Percentiles rank a stretch among this genome's conserved stretches.
phyloP scores from a whole-genome alignment of 768 basidiomycete genomes.

The Suillus decipiens region DNA sequence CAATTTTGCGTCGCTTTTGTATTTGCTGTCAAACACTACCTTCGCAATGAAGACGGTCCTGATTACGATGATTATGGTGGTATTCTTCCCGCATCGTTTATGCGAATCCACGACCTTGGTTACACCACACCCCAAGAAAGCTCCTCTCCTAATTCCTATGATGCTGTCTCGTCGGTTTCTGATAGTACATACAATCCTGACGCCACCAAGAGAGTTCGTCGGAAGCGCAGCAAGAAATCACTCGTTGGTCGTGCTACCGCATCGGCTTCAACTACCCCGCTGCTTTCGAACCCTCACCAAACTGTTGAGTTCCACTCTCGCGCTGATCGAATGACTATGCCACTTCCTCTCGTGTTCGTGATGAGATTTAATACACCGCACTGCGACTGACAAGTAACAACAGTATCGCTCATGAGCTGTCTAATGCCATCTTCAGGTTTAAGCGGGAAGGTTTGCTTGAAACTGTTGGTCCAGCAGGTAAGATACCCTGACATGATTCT shows the following conservation, averaged over 20 bases:
- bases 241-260: slow-evolving; percentile 27
- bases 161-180: slow-evolving; percentile 38
- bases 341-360: slow-evolving; percentile 77
- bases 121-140: slow-evolving; percentile 37
- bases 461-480: slow-evolving; percentile 86
- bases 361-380: slow-evolving; percentile 3
- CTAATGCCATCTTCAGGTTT: slow-evolving; percentile 67
- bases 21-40: slow-evolving; percentile 75
- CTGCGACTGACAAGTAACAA: slow-evolving; percentile 4
- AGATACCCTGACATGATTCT: slow-evolving; percentile 16
- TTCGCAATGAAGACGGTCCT: slow-evolving; percentile 81
- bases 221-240: slow-evolving; percentile 66
- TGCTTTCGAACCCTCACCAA: slow-evolving; percentile 56
- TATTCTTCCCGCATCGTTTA: slow-evolving; percentile 65
- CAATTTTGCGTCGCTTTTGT: slow-evolving; percentile 71
- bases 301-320: slow-evolving; percentile 62
- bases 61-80: slow-evolving; percentile 66
- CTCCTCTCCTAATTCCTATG: slow-evolving; percentile 40
- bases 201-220: slow-evolving; percentile 68
- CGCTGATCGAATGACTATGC: slow-evolving; percentile 63
- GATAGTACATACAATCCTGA: slow-evolving; percentile 36
- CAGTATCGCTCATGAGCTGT: slow-evolving; percentile 84
- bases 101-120: slow-evolving; percentile 46
- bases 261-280: slow-evolving; percentile 54
- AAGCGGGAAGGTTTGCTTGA: slow-evolving; percentile 83